phyloP scores from a whole-genome alignment of 371 early-diverging fungal species.

The Dichotomocladium elegans region DNA sequence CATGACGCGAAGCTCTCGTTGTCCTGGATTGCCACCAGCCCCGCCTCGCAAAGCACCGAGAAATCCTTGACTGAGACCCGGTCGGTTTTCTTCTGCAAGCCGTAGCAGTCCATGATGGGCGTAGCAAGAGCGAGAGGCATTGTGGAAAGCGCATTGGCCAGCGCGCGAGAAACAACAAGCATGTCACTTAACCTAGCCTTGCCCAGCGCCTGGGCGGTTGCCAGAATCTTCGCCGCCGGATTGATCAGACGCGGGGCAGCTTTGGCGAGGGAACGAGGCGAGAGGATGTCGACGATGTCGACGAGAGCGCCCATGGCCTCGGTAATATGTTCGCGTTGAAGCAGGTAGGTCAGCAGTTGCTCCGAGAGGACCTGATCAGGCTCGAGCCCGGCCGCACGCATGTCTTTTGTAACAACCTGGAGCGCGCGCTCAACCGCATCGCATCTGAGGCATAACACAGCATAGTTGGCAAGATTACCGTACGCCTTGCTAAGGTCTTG shows the following conservation, averaged over 20 bases:
- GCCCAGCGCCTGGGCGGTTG: neutral
- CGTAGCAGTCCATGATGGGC: neutral
- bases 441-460: constrained; percentile 27
- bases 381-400: constrained; percentile 21
- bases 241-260: constrained; percentile 17
- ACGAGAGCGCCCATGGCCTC: constrained; percentile 28
- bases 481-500: constrained; percentile 41
- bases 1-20: neutral
- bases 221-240: constrained; percentile 2
- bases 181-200: no score
- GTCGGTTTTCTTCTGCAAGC: neutral
- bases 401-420: constrained; percentile 21
- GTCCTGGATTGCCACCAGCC: neutral
- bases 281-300: constrained; percentile 20
- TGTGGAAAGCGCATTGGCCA: neutral
- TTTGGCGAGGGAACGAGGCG: constrained; percentile 21
- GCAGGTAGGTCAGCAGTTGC: constrained; percentile 12
- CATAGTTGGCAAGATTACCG: constrained; percentile 42
- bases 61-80: neutral
- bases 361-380: constrained; percentile 11
- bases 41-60: neutral
- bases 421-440: constrained; percentile 13
- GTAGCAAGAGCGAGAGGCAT: neutral
- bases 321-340: constrained; percentile 1
- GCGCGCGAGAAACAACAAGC: neutral